Conservation (phyloP, 805 yeast species). For the Kodamaea kakaduensis region DNA sequence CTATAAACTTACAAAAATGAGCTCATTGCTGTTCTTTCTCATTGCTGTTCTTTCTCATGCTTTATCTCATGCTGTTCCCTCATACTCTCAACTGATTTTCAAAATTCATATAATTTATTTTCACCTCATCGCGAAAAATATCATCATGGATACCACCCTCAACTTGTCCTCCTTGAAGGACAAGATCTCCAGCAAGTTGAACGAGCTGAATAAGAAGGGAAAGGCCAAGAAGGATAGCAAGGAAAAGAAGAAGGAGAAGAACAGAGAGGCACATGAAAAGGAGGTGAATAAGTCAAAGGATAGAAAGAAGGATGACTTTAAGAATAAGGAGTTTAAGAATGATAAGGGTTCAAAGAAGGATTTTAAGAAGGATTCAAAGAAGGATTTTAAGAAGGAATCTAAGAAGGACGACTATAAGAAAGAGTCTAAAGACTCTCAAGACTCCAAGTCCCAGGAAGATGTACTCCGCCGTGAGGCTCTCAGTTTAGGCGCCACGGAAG, state of each 20-base stretch:
- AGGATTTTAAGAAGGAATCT: constrained; percentile 3
- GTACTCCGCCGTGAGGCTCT: constrained; percentile 67
- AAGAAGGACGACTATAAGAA: constrained; percentile 5
- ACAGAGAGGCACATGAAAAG: constrained; percentile 1
- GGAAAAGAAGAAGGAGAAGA: constrained; percentile 8
- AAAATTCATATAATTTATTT: too few species aligned
- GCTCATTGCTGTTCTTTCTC: too few species aligned
- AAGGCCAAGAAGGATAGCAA: constrained; percentile 9
- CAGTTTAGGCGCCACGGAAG: constrained; percentile 82
- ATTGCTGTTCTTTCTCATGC: not conserved
- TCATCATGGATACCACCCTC: constrained; percentile 42
- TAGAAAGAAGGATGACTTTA: not conserved
- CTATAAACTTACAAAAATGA: too few species aligned
- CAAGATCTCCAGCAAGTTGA: constrained; percentile 38
- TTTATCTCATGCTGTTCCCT: too few species aligned
- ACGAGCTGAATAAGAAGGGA: constrained; percentile 11
- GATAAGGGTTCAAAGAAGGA: constrained; percentile 5
- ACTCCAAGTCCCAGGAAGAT: constrained; percentile 16
- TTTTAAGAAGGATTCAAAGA: not conserved
- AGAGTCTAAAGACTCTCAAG: constrained; percentile 6
- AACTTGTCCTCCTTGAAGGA: constrained; percentile 59
- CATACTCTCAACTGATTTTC: too few species aligned
- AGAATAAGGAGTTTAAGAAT: constrained; percentile 4
- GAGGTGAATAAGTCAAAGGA: constrained; percentile 4
- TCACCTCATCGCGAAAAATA: constrained; percentile 6